Evolutionary conservation across 2,329 filamentous ascomycete species (phyloP).

Genomic region (Alternaria sp.): DNA sequence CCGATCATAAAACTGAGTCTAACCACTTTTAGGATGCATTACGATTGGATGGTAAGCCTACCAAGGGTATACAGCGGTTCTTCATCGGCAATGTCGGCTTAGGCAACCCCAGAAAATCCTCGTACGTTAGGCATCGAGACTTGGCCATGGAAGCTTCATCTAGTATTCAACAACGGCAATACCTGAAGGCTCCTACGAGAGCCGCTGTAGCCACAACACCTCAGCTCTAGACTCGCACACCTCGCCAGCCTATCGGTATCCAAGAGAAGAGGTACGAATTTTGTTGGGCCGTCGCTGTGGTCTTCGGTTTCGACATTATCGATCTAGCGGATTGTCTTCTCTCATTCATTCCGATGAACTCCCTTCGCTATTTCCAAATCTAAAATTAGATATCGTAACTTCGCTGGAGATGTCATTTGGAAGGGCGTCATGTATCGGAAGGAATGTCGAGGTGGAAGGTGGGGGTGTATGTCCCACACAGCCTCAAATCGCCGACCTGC

Average conservation of each 20-base stretch:
- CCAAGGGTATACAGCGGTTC: background rate
- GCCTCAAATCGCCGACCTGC: conserved; percentile 11
- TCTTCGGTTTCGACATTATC: background rate
- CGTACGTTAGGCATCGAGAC: background rate
- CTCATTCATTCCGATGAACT: background rate
- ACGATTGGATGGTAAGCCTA: background rate
- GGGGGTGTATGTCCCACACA: conserved; percentile 13
- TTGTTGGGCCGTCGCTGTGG: background rate
- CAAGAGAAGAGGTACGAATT: background rate
- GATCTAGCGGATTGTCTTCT: background rate
- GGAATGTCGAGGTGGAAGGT: conserved; percentile 4
- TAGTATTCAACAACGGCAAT: background rate
- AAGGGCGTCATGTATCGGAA: background rate
- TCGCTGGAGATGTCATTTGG: background rate
- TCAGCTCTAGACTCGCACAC: background rate
- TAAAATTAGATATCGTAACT: conserved; percentile 4
- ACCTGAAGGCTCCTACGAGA: background rate
- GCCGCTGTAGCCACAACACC: background rate
- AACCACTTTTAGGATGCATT: conserved; percentile 1
- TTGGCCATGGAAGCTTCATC: background rate
- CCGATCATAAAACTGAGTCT: background rate
- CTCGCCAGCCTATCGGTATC: background rate
- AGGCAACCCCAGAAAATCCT: conserved; percentile 2
- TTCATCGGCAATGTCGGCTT: background rate
- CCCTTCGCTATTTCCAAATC: background rate